Evolutionary conservation across 2,329 filamentous ascomycete genomes (phyloP).

Genomic region (Metarhizium rileyi): DNA sequence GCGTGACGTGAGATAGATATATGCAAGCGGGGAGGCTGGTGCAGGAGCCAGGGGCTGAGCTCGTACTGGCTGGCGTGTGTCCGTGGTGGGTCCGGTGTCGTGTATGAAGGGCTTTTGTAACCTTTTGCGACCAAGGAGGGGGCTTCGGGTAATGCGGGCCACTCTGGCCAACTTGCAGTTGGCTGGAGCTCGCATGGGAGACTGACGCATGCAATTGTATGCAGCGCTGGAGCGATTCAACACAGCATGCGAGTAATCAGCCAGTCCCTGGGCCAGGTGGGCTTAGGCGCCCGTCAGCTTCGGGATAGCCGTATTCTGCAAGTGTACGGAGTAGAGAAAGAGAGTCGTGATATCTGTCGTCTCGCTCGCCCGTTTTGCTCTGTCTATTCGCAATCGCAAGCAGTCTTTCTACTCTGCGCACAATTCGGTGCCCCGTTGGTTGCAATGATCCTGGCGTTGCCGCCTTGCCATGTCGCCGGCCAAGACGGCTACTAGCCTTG

Average conservation of each 20-base stretch:
- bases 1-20: conserved; percentile 16
- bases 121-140: neutral
- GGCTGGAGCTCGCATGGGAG: neutral
- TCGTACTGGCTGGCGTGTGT: conserved; percentile 3
- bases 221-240: neutral
- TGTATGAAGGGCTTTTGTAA: conserved; percentile 4
- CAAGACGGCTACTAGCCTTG: no score
- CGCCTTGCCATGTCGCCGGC: neutral
- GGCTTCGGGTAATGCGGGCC: neutral
- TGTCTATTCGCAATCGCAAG: neutral
- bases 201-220: neutral
- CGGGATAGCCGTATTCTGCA: neutral
- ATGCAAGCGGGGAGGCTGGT: conserved; percentile 14
- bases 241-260: neutral
- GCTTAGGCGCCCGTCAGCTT: neutral
- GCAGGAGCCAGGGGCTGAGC: conserved; percentile 1
- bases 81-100: conserved; percentile 4
- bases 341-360: no score
- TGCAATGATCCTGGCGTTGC: neutral
- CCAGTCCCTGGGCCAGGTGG: neutral
- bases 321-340: no score
- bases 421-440: neutral
- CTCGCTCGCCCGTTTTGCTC: neutral
- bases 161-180: neutral
- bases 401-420: neutral